phyloP scores from a whole-genome alignment of 2,329 filamentous ascomycete species.

The Monilinia polystroma region DNA sequence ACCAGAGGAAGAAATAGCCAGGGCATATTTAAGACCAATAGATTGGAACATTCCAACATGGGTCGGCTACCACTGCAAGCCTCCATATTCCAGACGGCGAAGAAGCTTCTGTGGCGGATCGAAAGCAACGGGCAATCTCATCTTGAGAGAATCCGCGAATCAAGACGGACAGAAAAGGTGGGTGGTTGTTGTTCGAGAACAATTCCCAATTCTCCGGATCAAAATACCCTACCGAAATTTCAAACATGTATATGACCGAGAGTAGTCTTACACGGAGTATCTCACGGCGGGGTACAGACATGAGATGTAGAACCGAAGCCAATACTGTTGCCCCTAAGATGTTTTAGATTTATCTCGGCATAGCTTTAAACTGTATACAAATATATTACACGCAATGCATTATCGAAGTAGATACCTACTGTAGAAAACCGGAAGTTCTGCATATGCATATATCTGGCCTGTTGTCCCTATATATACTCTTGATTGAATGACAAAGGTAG shows the following conservation, averaged over 20 bases:
- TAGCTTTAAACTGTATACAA: background rate
- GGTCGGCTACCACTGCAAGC: background rate
- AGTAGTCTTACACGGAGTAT: background rate
- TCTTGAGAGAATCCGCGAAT: background rate
- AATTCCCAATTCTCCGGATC: background rate
- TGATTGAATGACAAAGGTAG: background rate
- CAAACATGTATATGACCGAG: background rate
- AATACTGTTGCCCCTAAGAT: background rate
- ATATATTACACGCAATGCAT: background rate
- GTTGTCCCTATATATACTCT: background rate
- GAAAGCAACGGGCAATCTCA: background rate
- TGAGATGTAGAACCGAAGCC: background rate
- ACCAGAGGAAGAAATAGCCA: background rate
- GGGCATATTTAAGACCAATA: background rate
- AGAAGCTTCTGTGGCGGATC: background rate
- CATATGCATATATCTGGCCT: background rate
- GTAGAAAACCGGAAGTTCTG: background rate
- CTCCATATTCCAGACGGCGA: background rate
- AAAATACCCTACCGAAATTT: slow-evolving; percentile 1
- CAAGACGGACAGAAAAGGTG: no score
- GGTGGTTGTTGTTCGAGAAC: background rate
- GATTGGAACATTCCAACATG: background rate
- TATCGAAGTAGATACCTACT: background rate
- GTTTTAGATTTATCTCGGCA: background rate
- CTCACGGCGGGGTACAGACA: background rate